Percentiles rank a stretch among this genome's conserved stretches.
These are phyloP conservation scores for Alternaria tenuissima DNA, from an alignment of 2,329 filamentous ascomycete genomes.

Conservation along the genomic window DNA sequence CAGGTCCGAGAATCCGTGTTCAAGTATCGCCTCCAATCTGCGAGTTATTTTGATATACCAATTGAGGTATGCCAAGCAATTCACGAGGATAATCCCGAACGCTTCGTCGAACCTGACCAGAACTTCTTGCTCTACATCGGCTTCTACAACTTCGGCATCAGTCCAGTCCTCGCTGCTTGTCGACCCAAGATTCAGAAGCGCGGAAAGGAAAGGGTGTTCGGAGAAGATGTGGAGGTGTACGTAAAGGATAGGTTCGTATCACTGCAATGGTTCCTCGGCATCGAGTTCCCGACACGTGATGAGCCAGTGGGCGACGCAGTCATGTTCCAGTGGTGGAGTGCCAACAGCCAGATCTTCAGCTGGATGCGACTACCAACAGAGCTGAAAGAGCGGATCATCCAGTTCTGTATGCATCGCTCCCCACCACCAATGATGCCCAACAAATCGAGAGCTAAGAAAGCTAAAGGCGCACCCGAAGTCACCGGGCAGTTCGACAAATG, in stretches of 20 bases:
- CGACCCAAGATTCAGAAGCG: background rate
- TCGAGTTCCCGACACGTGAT: conserved; percentile 7
- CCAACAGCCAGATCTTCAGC: conserved; percentile 36
- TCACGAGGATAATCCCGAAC: background rate
- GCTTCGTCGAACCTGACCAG: background rate
- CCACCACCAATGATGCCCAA: background rate
- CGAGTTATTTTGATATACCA: conserved; percentile 5
- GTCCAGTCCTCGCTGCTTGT: conserved; percentile 5
- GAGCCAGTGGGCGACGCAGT: background rate
- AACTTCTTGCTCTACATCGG: conserved; percentile 9
- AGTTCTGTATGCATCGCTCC: conserved; percentile 26
- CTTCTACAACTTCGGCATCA: conserved; percentile 13
- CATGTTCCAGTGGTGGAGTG: conserved; percentile 31
- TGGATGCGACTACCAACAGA: conserved; percentile 38
- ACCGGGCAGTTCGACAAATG: conserved; percentile 26
- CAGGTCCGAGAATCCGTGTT: conserved; percentile 10
- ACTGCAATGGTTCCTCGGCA: conserved; percentile 15
- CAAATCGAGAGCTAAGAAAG: background rate
- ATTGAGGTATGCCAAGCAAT: conserved; percentile 14
- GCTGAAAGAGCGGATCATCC: conserved; percentile 36
- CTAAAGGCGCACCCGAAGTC: conserved; percentile 23
- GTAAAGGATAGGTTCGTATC: background rate
- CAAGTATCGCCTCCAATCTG: conserved; percentile 17
- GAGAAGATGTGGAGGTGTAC: background rate
- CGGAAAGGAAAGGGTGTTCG: background rate